Evolutionary conservation across 306 rosid species (phyloP).

Genomic region (Acacia melanoxylon): DNA sequence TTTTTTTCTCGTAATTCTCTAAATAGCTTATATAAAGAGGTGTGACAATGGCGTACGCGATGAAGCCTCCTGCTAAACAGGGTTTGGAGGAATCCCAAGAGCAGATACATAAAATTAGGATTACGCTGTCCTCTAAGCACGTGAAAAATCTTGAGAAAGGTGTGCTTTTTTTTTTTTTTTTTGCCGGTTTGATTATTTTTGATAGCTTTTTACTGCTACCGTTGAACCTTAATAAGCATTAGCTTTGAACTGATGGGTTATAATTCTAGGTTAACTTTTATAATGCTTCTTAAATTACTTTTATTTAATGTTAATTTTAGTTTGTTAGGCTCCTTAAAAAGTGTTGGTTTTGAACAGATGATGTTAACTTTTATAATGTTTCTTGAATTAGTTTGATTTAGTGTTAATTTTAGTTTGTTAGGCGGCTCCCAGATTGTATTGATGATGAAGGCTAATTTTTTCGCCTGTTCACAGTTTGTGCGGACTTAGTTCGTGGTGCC

Average conservation of each 20-base stretch:
- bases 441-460: neutral
- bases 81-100: constrained; percentile 74
- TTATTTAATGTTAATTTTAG: neutral
- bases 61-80: constrained; percentile 74
- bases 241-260: neutral
- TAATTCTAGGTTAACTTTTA: neutral
- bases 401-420: neutral
- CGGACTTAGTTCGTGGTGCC: constrained; percentile 85
- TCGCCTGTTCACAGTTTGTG: constrained; percentile 49
- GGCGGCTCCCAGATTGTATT: neutral
- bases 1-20: neutral
- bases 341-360: neutral
- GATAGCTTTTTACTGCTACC: neutral
- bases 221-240: neutral
- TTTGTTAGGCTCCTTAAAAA: neutral
- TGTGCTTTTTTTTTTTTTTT: neutral
- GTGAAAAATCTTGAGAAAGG: constrained; percentile 90
- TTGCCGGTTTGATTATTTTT: neutral
- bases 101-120: constrained; percentile 83
- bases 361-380: neutral
- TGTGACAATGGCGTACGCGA: constrained; percentile 62
- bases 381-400: neutral
- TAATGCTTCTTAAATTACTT: neutral
- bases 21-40: neutral
- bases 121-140: constrained; percentile 81